These are phyloP conservation scores for Macadamia integrifolia DNA, from an alignment of 164 flowering plant genomes.

Conservation along the genomic window DNA sequence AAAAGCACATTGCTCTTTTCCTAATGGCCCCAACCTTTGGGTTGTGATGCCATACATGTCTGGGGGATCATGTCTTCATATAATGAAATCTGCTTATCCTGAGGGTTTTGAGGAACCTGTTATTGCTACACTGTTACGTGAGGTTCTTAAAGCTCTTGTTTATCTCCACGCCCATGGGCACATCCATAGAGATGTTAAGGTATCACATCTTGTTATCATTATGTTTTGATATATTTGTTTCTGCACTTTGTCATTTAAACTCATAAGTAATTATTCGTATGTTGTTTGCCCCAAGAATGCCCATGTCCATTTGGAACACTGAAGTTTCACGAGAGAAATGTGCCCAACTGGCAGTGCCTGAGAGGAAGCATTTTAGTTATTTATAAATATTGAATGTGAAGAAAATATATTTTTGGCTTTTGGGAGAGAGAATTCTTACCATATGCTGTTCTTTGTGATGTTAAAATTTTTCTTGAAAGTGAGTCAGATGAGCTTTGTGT, in stretches of 20 bases:
- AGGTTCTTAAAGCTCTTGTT: conserved; percentile 83
- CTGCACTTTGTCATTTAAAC: background rate
- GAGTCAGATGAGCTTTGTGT: too few species aligned
- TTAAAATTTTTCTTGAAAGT: too few species aligned
- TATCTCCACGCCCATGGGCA: conserved; percentile 93
- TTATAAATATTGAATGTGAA: background rate
- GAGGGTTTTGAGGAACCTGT: conserved; percentile 93
- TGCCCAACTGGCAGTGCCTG: background rate
- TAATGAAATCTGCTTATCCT: conserved; percentile 72
- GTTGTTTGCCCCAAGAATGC: background rate
- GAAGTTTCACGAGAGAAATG: background rate
- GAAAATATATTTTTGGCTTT: background rate
- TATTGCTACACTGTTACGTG: conserved; percentile 77
- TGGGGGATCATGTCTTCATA: conserved; percentile 92
- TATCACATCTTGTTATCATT: conserved; percentile 21
- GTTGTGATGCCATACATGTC: conserved; percentile 89
- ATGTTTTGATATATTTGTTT: background rate
- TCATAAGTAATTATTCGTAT: background rate
- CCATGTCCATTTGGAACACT: background rate
- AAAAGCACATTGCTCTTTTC: conserved; percentile 69
- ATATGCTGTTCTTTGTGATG: background rate
- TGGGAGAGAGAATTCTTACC: background rate
- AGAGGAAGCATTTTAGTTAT: background rate
- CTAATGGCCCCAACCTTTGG: conserved; percentile 45
- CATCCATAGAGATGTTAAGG: conserved; percentile 98